These are phyloP conservation scores for Colletotrichum melonis DNA, from an alignment of 2,329 filamentous ascomycete species.

Conservation along the genomic window DNA sequence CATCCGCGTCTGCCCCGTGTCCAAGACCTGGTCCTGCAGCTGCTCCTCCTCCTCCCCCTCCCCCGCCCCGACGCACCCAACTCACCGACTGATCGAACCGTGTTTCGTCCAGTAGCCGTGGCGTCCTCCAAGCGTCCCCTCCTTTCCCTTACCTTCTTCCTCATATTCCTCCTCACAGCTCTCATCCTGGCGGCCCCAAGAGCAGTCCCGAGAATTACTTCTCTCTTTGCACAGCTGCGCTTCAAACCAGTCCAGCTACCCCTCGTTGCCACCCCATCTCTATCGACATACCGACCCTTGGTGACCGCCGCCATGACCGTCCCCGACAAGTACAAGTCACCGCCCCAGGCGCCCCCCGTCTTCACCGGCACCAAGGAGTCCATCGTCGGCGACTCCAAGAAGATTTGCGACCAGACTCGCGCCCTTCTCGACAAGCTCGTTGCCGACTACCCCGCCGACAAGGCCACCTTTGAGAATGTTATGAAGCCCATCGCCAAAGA, in stretches of 20 bases:
- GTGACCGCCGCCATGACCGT: conserved; percentile 67
- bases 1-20: neutral
- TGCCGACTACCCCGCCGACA: conserved; percentile 64
- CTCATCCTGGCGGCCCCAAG: conserved; percentile 76
- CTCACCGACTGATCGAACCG: conserved; percentile 20
- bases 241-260: conserved; percentile 46
- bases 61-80: conserved; percentile 28
- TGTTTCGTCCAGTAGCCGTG: conserved; percentile 47
- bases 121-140: conserved; percentile 47
- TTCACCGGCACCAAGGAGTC: conserved; percentile 80
- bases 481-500: conserved; percentile 77
- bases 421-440: conserved; percentile 75
- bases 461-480: conserved; percentile 66
- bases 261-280: conserved; percentile 40
- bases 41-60: conserved; percentile 22
- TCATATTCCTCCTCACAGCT: conserved; percentile 66
- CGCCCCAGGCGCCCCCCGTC: conserved; percentile 81
- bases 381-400: conserved; percentile 75
- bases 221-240: conserved; percentile 67
- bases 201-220: conserved; percentile 67
- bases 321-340: conserved; percentile 74
- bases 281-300: conserved; percentile 46
- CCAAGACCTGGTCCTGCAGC: conserved; percentile 24
- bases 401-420: conserved; percentile 72
- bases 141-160: conserved; percentile 59